phyloP scores from a whole-genome alignment of 2,329 filamentous ascomycete species.

The Plenodomus tracheiphilus region DNA sequence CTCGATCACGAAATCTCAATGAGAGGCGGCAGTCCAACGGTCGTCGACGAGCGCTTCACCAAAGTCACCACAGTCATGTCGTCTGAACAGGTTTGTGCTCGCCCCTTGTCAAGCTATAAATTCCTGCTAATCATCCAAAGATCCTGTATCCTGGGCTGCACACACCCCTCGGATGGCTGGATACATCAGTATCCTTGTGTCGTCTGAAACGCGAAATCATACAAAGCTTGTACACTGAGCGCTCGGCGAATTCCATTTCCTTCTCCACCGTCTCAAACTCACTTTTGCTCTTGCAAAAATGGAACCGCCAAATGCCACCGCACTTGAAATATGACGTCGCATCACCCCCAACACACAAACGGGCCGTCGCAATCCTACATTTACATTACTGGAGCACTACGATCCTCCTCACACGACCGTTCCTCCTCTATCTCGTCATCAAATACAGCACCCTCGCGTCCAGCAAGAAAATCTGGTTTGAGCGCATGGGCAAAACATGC shows the following conservation, averaged over 20 bases:
- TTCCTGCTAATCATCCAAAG: slow-evolving; percentile 15
- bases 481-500: slow-evolving; percentile 38
- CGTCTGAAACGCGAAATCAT: slow-evolving; percentile 40
- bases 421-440: slow-evolving; percentile 40
- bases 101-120: background rate
- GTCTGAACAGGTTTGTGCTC: slow-evolving; percentile 36
- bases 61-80: slow-evolving; percentile 36
- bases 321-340: slow-evolving; percentile 39
- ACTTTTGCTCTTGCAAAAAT: slow-evolving; percentile 37
- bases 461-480: slow-evolving; percentile 38
- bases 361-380: slow-evolving; percentile 40
- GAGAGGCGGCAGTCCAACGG: slow-evolving; percentile 39
- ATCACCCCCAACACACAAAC: slow-evolving; percentile 37
- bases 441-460: slow-evolving; percentile 26
- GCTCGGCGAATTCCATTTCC: slow-evolving; percentile 33
- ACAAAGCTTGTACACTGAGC: slow-evolving; percentile 40
- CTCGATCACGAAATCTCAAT: slow-evolving; percentile 43
- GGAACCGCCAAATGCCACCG: slow-evolving; percentile 37
- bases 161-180: slow-evolving; percentile 39
- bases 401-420: slow-evolving; percentile 40
- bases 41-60: slow-evolving; percentile 39
- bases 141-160: slow-evolving; percentile 40
- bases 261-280: slow-evolving; percentile 40
- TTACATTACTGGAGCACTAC: slow-evolving; percentile 42
- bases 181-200: slow-evolving; percentile 35